phyloP scores from a whole-genome alignment of 2,329 filamentous ascomycete genomes.

The Metarhizium guizhouense region DNA sequence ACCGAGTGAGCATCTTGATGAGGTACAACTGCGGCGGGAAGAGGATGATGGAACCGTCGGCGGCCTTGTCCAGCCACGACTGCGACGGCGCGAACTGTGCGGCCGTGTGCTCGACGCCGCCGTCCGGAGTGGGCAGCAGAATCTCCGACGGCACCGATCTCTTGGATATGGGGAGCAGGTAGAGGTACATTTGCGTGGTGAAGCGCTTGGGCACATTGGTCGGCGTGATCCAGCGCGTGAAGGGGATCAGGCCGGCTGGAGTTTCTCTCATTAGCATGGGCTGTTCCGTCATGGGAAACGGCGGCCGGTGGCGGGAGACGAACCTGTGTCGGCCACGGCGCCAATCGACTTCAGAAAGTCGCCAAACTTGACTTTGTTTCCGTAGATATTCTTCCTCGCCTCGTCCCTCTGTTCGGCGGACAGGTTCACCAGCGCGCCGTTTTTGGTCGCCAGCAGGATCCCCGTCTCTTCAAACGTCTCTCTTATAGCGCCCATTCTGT shows the following conservation, averaged over 20 bases:
- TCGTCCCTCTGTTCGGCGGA: constrained; percentile 49
- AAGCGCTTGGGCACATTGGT: constrained; percentile 64
- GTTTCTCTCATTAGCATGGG: neutral
- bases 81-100: constrained; percentile 66
- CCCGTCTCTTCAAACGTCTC: constrained; percentile 96
- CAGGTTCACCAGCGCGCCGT: constrained; percentile 52
- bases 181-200: constrained; percentile 95
- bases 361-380: constrained; percentile 52
- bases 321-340: constrained; percentile 57
- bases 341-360: constrained; percentile 53
- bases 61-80: constrained; percentile 59
- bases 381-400: constrained; percentile 62
- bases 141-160: constrained; percentile 38
- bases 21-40: constrained; percentile 87
- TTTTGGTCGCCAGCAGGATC: constrained; percentile 60
- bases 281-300: neutral
- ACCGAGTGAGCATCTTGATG: constrained; percentile 46
- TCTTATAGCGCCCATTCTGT: constrained; percentile 74
- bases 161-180: constrained; percentile 58
- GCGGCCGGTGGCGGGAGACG: constrained; percentile 10
- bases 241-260: constrained; percentile 60
- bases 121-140: constrained; percentile 63
- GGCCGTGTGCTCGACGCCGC: constrained; percentile 56
- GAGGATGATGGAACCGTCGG: constrained; percentile 61
- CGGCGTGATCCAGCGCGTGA: constrained; percentile 90